A percentile compares a stretch with the other conserved stretches of the same genome.
Evolutionary conservation across 345 rosid species (phyloP).

Genomic region (Theobroma cacao): DNA sequence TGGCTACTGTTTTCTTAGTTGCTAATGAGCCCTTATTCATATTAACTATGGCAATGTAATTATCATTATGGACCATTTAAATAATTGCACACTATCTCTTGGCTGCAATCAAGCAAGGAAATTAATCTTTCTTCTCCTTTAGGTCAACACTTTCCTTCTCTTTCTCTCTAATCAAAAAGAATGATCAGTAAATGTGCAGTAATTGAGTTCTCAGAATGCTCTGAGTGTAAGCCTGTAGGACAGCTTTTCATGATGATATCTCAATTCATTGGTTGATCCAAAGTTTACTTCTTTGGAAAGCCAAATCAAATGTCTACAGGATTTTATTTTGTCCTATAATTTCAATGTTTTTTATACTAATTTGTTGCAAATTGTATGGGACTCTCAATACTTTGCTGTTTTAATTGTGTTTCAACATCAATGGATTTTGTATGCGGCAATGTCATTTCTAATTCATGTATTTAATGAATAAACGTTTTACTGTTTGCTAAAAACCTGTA

Average conservation of each 20-base stretch:
- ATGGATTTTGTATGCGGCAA: neutral
- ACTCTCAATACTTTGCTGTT: neutral
- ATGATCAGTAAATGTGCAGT: neutral
- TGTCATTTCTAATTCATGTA: neutral
- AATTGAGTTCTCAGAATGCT: neutral
- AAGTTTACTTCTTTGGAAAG: too few relatives aligned
- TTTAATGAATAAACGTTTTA: neutral
- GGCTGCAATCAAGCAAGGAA: too few relatives aligned
- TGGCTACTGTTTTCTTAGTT: conserved; percentile 14
- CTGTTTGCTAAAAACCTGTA: neutral
- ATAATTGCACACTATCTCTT: neutral
- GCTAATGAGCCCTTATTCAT: conserved; percentile 6
- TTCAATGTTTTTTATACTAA: neutral
- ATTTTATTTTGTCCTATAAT: neutral
- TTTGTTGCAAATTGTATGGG: neutral
- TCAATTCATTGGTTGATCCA: neutral
- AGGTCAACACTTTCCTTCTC: neutral
- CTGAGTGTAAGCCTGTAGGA: neutral
- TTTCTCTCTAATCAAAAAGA: neutral
- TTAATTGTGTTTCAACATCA: neutral
- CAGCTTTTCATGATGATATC: neutral
- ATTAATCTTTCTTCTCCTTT: too few relatives aligned
- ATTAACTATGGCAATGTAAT: neutral
- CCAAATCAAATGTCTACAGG: neutral
- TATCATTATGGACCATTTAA: neutral